These are phyloP conservation scores for Globisporangium lucens DNA, from an alignment of 352 stramenopile genomes.

Conservation along the genomic window DNA sequence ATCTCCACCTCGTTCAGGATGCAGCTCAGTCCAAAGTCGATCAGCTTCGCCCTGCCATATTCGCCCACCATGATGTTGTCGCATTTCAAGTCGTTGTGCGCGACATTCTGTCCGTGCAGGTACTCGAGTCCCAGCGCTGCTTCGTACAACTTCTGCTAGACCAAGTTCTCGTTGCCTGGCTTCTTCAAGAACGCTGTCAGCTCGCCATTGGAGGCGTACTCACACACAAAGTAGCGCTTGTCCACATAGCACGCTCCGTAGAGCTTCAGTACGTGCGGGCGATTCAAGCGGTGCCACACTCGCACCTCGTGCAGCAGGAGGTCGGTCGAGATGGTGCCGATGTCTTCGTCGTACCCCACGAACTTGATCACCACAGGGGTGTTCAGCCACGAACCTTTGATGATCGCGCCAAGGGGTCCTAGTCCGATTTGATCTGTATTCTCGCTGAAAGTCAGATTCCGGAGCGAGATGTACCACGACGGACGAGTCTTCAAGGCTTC, in stretches of 20 bases:
- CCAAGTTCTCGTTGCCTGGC: conserved; percentile 7
- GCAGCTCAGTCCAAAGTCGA: too few species aligned
- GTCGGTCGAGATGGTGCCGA: too few species aligned
- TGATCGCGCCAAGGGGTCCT: not conserved
- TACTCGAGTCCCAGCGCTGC: conserved; percentile 21
- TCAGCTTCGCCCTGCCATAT: too few species aligned
- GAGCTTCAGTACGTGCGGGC: too few species aligned
- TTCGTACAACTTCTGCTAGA: conserved; percentile 28
- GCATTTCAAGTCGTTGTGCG: too few species aligned
- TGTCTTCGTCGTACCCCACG: too few species aligned
- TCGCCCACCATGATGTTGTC: too few species aligned
- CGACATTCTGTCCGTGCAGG: conserved; percentile 11
- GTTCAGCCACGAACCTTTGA: not conserved
- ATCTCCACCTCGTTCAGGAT: too few species aligned
- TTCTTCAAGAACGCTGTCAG: conserved; percentile 23
- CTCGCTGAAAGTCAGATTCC: not conserved
- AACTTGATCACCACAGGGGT: too few species aligned
- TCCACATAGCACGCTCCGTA: too few species aligned
- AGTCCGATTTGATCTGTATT: not conserved
- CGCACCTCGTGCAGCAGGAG: too few species aligned
- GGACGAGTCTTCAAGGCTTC: not conserved
- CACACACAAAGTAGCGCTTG: conserved; percentile 30
- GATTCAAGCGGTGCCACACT: too few species aligned
- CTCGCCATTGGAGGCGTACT: conserved; percentile 26
- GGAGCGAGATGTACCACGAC: not conserved